Percentiles rank a stretch among this genome's conserved stretches.
These are phyloP conservation scores for Vigna radiata DNA, from an alignment of 306 rosid genomes.

Conservation along the genomic window DNA sequence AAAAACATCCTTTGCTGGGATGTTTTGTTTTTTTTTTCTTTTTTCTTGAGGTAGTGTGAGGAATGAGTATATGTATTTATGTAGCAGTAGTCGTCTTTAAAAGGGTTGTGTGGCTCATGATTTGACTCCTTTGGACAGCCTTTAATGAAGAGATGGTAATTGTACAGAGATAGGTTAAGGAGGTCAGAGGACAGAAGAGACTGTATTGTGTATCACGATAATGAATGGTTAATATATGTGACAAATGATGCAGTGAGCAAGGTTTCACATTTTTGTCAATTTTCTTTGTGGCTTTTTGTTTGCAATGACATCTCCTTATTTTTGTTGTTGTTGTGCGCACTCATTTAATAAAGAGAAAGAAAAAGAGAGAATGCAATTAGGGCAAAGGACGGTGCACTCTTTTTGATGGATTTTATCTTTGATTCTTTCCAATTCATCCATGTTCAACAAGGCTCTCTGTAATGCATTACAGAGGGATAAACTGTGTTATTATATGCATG, in stretches of 20 bases:
- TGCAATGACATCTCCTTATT: conserved; percentile 13
- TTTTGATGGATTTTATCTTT: too few relatives aligned
- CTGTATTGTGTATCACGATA: conserved; percentile 33
- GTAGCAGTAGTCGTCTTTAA: conserved; percentile 10
- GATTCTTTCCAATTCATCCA: conserved; percentile 7
- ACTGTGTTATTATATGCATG: too few relatives aligned
- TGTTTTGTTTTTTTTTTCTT: background rate
- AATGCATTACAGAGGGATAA: background rate
- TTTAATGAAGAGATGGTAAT: conserved; percentile 42
- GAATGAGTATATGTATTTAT: conserved; percentile 35
- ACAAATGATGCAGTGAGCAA: conserved; percentile 33
- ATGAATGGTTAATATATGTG: conserved; percentile 39
- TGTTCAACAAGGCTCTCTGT: too few relatives aligned
- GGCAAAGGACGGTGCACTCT: background rate
- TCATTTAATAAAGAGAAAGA: conserved; percentile 30
- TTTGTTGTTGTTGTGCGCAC: conserved; percentile 12
- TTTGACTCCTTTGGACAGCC: conserved; percentile 26
- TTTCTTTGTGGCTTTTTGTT: conserved; percentile 7
- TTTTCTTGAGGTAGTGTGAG: conserved; percentile 37
- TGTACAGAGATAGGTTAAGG: conserved; percentile 42
- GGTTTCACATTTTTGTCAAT: conserved; percentile 30
- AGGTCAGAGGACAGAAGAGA: conserved; percentile 29
- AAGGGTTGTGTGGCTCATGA: conserved; percentile 24
- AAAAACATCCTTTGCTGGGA: too few relatives aligned
- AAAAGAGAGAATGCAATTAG: conserved; percentile 19